These are phyloP conservation scores for Phialophora verrucosa DNA, from an alignment of 2,329 filamentous ascomycete genomes.

Conservation along the genomic window DNA sequence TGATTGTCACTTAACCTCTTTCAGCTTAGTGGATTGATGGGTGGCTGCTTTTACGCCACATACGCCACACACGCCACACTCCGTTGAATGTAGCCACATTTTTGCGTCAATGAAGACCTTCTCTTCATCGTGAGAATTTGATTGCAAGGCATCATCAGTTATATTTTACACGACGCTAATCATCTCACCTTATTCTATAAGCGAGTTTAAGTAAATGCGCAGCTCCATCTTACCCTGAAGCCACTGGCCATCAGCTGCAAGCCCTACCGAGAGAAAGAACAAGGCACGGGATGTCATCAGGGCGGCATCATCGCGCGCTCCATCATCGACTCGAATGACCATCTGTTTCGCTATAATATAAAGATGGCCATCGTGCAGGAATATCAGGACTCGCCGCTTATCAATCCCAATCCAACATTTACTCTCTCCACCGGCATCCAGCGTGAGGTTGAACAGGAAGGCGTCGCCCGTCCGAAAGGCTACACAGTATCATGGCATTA, in stretches of 20 bases:
- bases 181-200: neutral
- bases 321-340: neutral
- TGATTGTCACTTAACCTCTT: neutral
- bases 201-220: too few species aligned
- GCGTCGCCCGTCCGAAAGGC: constrained; percentile 78
- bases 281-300: neutral
- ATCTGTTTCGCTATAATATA: neutral
- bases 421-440: constrained; percentile 59
- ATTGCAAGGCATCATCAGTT: neutral
- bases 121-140: neutral
- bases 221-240: neutral
- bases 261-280: neutral
- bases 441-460: constrained; percentile 63
- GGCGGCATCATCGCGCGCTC: neutral
- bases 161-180: neutral
- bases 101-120: neutral
- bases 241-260: too few species aligned
- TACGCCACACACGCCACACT: neutral
- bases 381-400: constrained; percentile 22
- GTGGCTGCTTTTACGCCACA: neutral
- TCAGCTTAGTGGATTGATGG: neutral
- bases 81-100: neutral
- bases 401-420: constrained; percentile 47
- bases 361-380: constrained; percentile 36
- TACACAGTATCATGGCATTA: constrained; percentile 95